Evolutionary conservation across 1,284 basidiomycete species (phyloP), one percentile per base, ranked within the genome.

Genomic region (Grifola frondosa): DNA sequence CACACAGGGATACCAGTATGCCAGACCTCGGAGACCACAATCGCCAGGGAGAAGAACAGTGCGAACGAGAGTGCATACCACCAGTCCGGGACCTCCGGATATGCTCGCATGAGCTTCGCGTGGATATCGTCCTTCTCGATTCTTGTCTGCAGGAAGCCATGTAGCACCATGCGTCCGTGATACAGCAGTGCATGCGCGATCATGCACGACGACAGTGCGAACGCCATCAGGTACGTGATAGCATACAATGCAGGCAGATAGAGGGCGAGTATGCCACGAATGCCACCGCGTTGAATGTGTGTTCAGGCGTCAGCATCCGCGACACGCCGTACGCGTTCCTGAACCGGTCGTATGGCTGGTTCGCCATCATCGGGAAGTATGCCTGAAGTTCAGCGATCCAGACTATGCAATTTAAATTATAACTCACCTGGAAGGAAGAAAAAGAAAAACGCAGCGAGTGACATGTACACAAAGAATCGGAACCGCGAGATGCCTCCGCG

Each of bases 81-180:
- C 93, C 93, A 98, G 61, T 95, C 84, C 0, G 96, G 96, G 0
- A 97, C 93, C 58, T 97, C 91, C 0, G 86, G 87, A 63, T 99
- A 99, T 49, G 86, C 81, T 42, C 84, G 74, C 96, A 99, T 99
- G 42, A 98, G 74, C 69, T 95, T 96, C 50, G 91, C 86, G 62
- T 99, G 96, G 42, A 99, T 91, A 65, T 99, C 96, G 54, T 97
- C 93, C 49, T 84, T 83, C 67, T 96, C 93, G 7, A 85, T 73
- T 38, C 80, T 73, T 31, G 88, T 75, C 56, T 78, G 81, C 63
- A 83, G 83, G 46, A 96, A 58, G 3, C 88, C 88, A 31, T 82
- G 80, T 47, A 87, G 65, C 29, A 99, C 71, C 21, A 80, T 80
- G 33, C 77, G 78, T 0, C 95, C 93, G 63, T 98, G 91, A 62